These are phyloP conservation scores for Abrus precatorius DNA, from an alignment of 306 rosid genomes.

Conservation along the genomic window DNA sequence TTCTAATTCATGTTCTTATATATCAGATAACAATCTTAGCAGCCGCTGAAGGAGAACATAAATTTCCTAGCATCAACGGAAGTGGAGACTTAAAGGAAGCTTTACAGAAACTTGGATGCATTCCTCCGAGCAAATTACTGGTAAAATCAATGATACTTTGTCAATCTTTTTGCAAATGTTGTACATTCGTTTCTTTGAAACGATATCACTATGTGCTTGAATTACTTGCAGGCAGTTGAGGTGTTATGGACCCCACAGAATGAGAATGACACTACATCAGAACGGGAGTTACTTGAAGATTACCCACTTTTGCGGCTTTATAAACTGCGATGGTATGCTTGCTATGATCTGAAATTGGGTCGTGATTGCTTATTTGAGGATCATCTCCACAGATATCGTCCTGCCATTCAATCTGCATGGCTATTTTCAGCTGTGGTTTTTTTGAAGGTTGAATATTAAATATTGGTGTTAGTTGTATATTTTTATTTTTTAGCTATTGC, in stretches of 20 bases:
- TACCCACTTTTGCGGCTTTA: constrained; percentile 95
- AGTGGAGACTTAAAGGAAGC: constrained; percentile 92
- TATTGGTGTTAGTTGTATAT: constrained; percentile 38
- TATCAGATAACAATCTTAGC: constrained; percentile 87
- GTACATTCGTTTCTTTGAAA: constrained; percentile 26
- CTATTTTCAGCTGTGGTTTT: constrained; percentile 24
- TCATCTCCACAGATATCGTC: constrained; percentile 35
- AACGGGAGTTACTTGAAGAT: constrained; percentile 95
- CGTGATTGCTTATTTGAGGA: constrained; percentile 26
- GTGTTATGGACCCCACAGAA: constrained; percentile 99
- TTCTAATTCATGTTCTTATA: constrained; percentile 37
- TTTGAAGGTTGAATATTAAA: constrained; percentile 33
- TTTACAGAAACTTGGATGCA: constrained; percentile 89
- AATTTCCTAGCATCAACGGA: constrained; percentile 88
- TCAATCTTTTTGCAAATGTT: constrained; percentile 2
- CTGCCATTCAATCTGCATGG: constrained; percentile 44
- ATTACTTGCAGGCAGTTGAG: constrained; percentile 85
- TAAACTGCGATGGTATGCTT: constrained; percentile 59
- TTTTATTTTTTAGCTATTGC: too few relatives aligned
- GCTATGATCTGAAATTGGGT: constrained; percentile 47
- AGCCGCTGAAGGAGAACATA: constrained; percentile 94
- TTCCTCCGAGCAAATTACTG: constrained; percentile 81
- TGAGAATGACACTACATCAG: constrained; percentile 91
- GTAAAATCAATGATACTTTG: constrained; percentile 54
- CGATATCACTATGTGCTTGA: constrained; percentile 27